Percentiles rank a stretch among this genome's conserved stretches.
These are phyloP conservation scores for Globisporangium nagaii DNA, from an alignment of 352 stramenopile genomes.

Conservation along the genomic window DNA sequence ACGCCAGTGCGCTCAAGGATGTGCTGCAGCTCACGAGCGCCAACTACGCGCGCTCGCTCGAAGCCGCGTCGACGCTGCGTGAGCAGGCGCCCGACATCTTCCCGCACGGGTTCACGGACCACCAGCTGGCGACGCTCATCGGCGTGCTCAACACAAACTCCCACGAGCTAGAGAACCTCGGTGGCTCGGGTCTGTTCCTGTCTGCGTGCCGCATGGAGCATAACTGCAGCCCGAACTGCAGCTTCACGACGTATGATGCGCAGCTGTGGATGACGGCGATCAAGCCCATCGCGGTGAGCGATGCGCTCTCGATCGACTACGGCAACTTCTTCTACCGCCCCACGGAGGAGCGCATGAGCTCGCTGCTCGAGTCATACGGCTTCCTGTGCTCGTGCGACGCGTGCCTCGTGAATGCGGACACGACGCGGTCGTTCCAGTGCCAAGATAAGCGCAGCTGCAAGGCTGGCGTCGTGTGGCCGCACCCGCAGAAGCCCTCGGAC, in stretches of 20 bases:
- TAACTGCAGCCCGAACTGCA: slow-evolving; percentile 65
- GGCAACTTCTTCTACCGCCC: slow-evolving; percentile 77
- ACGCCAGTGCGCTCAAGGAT: slow-evolving; percentile 33
- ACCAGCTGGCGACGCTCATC: slow-evolving; percentile 61
- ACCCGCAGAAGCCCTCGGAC: slow-evolving; percentile 15
- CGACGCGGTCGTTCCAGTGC: slow-evolving; percentile 54
- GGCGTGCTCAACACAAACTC: slow-evolving; percentile 72
- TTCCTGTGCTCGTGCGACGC: slow-evolving; percentile 59
- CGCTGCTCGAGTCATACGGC: slow-evolving; percentile 57
- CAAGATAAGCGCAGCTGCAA: slow-evolving; percentile 17
- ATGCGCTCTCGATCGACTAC: slow-evolving; percentile 74
- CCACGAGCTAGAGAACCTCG: slow-evolving; percentile 68
- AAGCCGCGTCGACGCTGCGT: slow-evolving; percentile 39
- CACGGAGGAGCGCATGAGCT: slow-evolving; percentile 46
- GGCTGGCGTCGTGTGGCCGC: slow-evolving; percentile 41
- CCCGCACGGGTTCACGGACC: slow-evolving; percentile 41
- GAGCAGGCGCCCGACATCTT: slow-evolving; percentile 45
- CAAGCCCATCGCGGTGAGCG: slow-evolving; percentile 45
- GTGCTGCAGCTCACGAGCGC: slow-evolving; percentile 43
- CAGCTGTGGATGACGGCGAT: slow-evolving; percentile 78
- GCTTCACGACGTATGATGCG: slow-evolving; percentile 64
- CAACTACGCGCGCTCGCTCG: slow-evolving; percentile 32
- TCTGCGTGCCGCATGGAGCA: slow-evolving; percentile 74
- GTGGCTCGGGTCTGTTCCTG: slow-evolving; percentile 65
- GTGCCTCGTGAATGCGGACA: slow-evolving; percentile 44